phyloP scores from a whole-genome alignment of 1,284 basidiomycete genomes.

The Trametes sp. region DNA sequence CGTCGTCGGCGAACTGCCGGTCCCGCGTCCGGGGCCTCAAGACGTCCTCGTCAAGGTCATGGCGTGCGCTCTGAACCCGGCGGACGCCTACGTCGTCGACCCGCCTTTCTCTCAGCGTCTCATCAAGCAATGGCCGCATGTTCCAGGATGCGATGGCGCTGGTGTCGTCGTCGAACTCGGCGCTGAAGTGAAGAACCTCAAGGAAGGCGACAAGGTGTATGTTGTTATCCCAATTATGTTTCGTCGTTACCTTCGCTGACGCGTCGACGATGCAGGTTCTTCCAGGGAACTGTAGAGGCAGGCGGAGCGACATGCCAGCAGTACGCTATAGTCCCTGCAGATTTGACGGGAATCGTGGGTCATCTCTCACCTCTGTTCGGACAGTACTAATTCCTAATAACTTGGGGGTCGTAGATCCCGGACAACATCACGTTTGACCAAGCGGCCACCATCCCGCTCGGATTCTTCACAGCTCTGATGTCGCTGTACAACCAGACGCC shows the following conservation, averaged over 20 bases:
- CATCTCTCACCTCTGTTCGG: neutral
- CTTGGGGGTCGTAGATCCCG: neutral
- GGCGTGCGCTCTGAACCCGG: slow-evolving; percentile 8
- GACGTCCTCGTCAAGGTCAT: slow-evolving; percentile 20
- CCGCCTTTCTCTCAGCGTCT: neutral
- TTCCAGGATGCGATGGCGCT: slow-evolving; percentile 64
- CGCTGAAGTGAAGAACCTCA: slow-evolving; percentile 55
- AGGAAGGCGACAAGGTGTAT: slow-evolving; percentile 54
- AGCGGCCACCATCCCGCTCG: slow-evolving; percentile 30
- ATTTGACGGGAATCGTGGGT: slow-evolving; percentile 41
- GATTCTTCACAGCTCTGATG: slow-evolving; percentile 8
- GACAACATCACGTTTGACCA: slow-evolving; percentile 37
- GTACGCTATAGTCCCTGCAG: slow-evolving; percentile 51
- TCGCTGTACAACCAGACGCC: slow-evolving; percentile 17
- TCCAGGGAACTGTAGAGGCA: slow-evolving; percentile 40
- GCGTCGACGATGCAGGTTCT: slow-evolving; percentile 43
- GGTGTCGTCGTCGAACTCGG: slow-evolving; percentile 66
- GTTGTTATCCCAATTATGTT: too few species aligned
- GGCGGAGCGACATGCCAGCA: slow-evolving; percentile 55
- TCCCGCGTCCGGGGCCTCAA: slow-evolving; percentile 8
- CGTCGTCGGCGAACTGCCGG: slow-evolving; percentile 10
- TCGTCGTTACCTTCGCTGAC: neutral
- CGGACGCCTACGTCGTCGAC: neutral
- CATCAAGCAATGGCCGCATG: slow-evolving; percentile 9
- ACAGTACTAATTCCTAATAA: neutral